phyloP scores from a whole-genome alignment of 1,284 basidiomycete genomes.

The Grifola frondosa region DNA sequence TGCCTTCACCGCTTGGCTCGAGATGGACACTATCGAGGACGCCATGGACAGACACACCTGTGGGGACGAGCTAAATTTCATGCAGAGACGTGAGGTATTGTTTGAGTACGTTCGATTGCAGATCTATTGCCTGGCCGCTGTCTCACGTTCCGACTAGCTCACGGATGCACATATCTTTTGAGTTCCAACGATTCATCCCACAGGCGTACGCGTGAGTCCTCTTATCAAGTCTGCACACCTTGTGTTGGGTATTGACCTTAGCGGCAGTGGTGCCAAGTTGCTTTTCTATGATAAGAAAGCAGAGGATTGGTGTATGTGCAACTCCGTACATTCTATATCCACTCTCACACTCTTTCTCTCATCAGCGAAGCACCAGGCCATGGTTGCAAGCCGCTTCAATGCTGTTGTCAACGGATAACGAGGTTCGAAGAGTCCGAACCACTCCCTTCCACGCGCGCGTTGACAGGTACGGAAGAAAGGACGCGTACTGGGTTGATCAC shows the following conservation, averaged over 20 bases:
- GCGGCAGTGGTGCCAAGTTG: slow-evolving; percentile 47
- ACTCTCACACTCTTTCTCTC: too few species aligned
- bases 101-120: slow-evolving; percentile 63
- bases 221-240: slow-evolving; percentile 5
- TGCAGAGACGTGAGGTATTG: slow-evolving; percentile 69
- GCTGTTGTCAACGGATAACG: slow-evolving; percentile 58
- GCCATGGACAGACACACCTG: slow-evolving; percentile 66
- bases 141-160: slow-evolving; percentile 41
- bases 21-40: slow-evolving; percentile 63
- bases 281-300: slow-evolving; percentile 62
- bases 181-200: slow-evolving; percentile 62
- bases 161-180: slow-evolving; percentile 65
- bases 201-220: slow-evolving; percentile 51
- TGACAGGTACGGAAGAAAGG: too few species aligned
- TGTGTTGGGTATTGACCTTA: slow-evolving; percentile 4
- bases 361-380: slow-evolving; percentile 53
- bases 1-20: slow-evolving; percentile 67
- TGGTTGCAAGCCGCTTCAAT: slow-evolving; percentile 55
- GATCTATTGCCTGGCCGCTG: slow-evolving; percentile 1
- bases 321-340: too few species aligned
- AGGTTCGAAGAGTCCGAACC: slow-evolving; percentile 40
- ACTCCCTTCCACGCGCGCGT: slow-evolving; percentile 2
- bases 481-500: too few species aligned
- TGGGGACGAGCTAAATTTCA: slow-evolving; percentile 59
- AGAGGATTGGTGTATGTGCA: too few species aligned